These are phyloP conservation scores for Candida michaelii DNA, from an alignment of 805 yeast species.

Conservation along the genomic window DNA sequence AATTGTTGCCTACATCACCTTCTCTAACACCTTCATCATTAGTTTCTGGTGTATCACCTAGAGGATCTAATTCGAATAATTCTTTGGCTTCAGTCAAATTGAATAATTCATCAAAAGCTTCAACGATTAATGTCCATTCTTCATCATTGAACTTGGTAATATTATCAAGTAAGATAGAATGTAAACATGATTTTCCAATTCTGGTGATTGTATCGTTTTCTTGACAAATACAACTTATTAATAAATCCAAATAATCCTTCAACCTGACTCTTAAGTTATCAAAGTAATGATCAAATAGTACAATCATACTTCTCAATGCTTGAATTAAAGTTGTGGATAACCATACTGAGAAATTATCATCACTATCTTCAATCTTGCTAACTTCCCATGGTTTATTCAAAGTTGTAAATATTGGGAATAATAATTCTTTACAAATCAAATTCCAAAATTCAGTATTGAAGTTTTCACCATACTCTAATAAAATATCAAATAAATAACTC, in stretches of 20 bases:
- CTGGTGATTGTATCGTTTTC: constrained; percentile 96
- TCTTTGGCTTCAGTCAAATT: constrained; percentile 84
- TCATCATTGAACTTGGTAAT: constrained; percentile 55
- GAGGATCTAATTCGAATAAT: constrained; percentile 64
- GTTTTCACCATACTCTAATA: constrained; percentile 74
- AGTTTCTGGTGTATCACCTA: constrained; percentile 14
- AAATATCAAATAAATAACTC: constrained; percentile 74
- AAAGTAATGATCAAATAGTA: constrained; percentile 80
- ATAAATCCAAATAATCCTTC: constrained; percentile 72
- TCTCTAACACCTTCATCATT: constrained; percentile 27
- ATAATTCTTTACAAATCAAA: constrained; percentile 66
- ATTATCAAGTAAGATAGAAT: constrained; percentile 76
- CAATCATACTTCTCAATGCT: constrained; percentile 85
- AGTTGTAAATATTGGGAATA: constrained; percentile 89
- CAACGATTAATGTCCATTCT: constrained; percentile 76
- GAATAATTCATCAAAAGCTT: constrained; percentile 67
- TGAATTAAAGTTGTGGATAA: constrained; percentile 93
- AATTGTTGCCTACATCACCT: constrained; percentile 15
- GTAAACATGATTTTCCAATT: constrained; percentile 88
- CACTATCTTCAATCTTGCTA: constrained; percentile 56
- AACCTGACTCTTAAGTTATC: constrained; percentile 70
- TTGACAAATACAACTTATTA: constrained; percentile 89
- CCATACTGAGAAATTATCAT: constrained; percentile 94
- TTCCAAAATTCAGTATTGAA: constrained; percentile 84
- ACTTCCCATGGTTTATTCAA: constrained; percentile 75